Evolutionary conservation across 495 filamentous ascomycete genomes (phyloP).

Genomic region (Beverwykella pulmonaria): DNA sequence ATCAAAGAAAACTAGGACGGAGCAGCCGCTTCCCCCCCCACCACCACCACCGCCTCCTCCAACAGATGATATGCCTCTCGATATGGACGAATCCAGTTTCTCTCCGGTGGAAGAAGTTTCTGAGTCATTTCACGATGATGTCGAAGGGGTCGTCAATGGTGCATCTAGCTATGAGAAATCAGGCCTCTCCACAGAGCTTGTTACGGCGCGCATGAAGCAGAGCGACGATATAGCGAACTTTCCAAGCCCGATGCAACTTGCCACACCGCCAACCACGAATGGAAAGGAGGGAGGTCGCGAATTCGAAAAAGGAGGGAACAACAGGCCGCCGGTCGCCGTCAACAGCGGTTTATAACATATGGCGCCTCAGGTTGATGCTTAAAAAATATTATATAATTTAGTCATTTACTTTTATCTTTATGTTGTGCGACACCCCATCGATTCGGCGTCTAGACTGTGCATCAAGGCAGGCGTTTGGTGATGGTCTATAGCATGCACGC

Average conservation of each 20-base stretch:
- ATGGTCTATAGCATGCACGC: background rate
- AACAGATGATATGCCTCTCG: conserved; percentile 33
- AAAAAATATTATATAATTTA: background rate
- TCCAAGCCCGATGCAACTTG: conserved; percentile 40
- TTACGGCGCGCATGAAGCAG: conserved; percentile 30
- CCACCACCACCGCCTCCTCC: conserved; percentile 52
- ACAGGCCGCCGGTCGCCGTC: background rate
- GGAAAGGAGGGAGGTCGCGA: conserved; percentile 26
- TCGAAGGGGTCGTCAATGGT: background rate
- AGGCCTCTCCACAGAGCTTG: conserved; percentile 12
- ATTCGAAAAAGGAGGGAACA: background rate
- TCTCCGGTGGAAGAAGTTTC: conserved; percentile 21
- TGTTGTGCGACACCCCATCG: background rate
- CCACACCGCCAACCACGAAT: conserved; percentile 44
- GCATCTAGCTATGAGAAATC: background rate
- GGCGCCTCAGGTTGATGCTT: background rate
- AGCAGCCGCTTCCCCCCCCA: conserved; percentile 45
- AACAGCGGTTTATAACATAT: conserved; percentile 10
- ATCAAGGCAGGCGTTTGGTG: background rate
- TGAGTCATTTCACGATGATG: background rate
- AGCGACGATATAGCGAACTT: conserved; percentile 8
- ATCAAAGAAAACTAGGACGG: conserved; percentile 46
- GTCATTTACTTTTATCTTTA: background rate
- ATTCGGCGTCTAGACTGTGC: background rate
- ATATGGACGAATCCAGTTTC: conserved; percentile 29